phyloP scores from a whole-genome alignment of 139 green algal genomes.

The Tetraselmis striata region DNA sequence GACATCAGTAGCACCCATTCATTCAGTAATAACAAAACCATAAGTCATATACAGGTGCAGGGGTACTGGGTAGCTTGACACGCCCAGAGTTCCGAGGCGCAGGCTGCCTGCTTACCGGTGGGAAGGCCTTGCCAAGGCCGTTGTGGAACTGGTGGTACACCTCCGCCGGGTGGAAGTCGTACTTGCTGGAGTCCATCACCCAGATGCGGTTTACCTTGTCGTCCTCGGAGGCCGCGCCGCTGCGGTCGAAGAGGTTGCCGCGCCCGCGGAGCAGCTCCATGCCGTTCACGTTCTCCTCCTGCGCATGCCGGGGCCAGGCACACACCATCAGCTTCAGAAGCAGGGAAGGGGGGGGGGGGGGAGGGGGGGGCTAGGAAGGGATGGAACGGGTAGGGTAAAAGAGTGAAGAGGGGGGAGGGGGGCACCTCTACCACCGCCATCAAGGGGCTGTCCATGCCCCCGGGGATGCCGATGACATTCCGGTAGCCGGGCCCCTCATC shows the following conservation, averaged over 20 bases:
- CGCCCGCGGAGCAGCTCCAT: constrained; percentile 66
- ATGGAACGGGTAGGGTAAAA: neutral
- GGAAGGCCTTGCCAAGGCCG: constrained; percentile 47
- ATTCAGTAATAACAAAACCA: too few species aligned
- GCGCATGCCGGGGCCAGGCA: constrained; percentile 9
- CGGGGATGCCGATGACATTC: constrained; percentile 80
- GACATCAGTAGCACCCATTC: too few species aligned
- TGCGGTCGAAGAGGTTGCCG: constrained; percentile 31
- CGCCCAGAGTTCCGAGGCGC: too few species aligned
- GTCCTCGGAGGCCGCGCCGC: constrained; percentile 1
- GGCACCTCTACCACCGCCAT: constrained; percentile 56
- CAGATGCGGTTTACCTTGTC: constrained; percentile 36
- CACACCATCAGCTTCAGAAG: constrained; percentile 4
- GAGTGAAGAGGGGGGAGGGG: neutral
- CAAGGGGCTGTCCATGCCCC: constrained; percentile 51
- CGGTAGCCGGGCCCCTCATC: constrained; percentile 62
- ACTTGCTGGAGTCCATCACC: constrained; percentile 57
- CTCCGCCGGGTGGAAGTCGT: constrained; percentile 78
- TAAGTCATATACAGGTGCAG: too few species aligned
- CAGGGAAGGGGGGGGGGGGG: neutral
- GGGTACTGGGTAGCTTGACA: too few species aligned
- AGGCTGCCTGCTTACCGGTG: neutral
- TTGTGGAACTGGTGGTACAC: constrained; percentile 88
- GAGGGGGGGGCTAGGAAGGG: neutral
- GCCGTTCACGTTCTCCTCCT: constrained; percentile 65